Base-by-base conservation (phyloP, 352 stramenopile genomes). In the Pythium biforme region DNA sequence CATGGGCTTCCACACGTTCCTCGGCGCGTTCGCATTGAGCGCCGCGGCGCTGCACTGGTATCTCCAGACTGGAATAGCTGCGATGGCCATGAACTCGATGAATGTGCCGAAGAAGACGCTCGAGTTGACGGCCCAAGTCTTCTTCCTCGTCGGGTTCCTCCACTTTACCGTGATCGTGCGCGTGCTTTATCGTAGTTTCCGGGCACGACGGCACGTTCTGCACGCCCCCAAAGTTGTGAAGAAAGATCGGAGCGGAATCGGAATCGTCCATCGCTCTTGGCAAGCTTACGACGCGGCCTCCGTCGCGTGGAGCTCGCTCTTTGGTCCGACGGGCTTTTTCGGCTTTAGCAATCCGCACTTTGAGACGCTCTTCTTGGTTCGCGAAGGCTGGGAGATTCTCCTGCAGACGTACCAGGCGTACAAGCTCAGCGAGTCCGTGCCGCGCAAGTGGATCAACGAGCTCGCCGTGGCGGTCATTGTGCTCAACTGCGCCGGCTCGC, bases 321-420 rank as follows among this genome's bases (percentile, higher is more conserved):
- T 57, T 19, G 29, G 37, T 17, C 23, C 41, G 0, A 56, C 39
- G 14, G 62, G 49, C 7, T 55, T 64, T 48, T 69, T 69, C 27
- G 54, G 54, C 19, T 46, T 64, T n/a, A 55, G 45, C 27, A 20
- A 27, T 0, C 34, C 45, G 22, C 27, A 61, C 14, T 67, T 67
- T 48, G 60, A 67, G 3, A 46, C n/a, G 3, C 11, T 65, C 4
- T 69, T 65, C 41, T 33, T 45, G 15, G 22, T 55, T 9, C 68
- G 62, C 20, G 58, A 74, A 46, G 55, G 22, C 10, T 19, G 55
- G 2, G 68, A 74, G 50, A 62, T 74, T 26, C 2, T 58, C 0
- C 26, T 66, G 43, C 68, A 74, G 46, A 69, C 59, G 20, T 74
- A 70, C 54, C 62, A 74, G 20, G 53, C 57, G 19, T 63, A 63